These are phyloP conservation scores for Petasospora fabianii DNA, from an alignment of 1,139 yeast genomes.

Conservation along the genomic window DNA sequence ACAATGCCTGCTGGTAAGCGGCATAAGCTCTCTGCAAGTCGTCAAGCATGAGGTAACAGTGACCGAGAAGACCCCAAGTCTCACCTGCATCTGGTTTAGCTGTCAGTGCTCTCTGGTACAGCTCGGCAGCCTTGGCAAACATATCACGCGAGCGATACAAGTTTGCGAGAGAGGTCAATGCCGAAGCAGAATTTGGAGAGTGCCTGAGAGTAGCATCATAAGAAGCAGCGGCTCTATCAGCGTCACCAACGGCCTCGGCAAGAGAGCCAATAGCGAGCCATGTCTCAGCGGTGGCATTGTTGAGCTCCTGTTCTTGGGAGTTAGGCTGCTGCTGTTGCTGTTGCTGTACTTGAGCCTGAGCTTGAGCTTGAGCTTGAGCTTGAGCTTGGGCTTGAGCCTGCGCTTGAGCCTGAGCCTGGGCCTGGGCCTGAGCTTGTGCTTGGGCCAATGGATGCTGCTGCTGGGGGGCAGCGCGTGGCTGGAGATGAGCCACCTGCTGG, in stretches of 20 bases:
- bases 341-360: conserved; percentile 4
- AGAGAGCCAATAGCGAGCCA: conserved; percentile 91
- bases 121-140: conserved; percentile 90
- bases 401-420: conserved; percentile 1
- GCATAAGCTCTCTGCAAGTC: conserved; percentile 93
- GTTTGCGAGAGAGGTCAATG: conserved; percentile 81
- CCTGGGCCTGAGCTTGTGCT: not conserved
- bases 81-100: conserved; percentile 89
- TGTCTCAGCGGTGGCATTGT: conserved; percentile 80
- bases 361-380: not conserved
- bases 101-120: conserved; percentile 81
- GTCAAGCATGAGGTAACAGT: conserved; percentile 94
- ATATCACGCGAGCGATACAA: conserved; percentile 85
- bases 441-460: conserved; percentile 3
- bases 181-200: conserved; percentile 81
- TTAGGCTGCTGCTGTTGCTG: conserved; percentile 8
- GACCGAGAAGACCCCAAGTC: conserved; percentile 96
- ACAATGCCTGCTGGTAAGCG: conserved; percentile 93
- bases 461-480: conserved; percentile 2
- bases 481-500: conserved; percentile 5
- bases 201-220: conserved; percentile 89
- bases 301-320: conserved; percentile 28
- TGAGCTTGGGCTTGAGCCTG: not conserved
- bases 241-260: conserved; percentile 87
- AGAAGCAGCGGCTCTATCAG: conserved; percentile 83